Evolutionary conservation across 495 filamentous ascomycete species (phyloP), one percentile per base, ranked within the genome.

Genomic region (Polyplosphaeria fusca): DNA sequence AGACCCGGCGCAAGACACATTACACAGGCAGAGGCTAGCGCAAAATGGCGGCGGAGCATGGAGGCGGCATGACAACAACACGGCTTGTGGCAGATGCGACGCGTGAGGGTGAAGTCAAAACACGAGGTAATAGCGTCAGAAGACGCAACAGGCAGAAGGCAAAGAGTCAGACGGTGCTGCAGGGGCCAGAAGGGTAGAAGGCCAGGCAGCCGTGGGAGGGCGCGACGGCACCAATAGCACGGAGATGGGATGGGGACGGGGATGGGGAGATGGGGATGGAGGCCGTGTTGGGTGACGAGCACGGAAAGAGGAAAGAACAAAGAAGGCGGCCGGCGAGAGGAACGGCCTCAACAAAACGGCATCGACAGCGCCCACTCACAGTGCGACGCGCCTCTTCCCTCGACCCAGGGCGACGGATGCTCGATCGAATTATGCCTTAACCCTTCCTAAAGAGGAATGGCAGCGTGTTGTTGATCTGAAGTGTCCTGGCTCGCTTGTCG

Each of bases 11-110:
- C 16, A 50, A n/a, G n/a, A n/a, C n/a, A n/a, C n/a, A n/a, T n/a
- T n/a, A n/a, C n/a, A n/a, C n/a, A n/a, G n/a, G n/a, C n/a, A n/a
- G n/a, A n/a, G n/a, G 11, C 11, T 22, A 16, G 45, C 25, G 40
- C 9, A 25, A 24, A 27, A 58, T 35, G 40, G 47, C 24, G 47
- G 47, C 45, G 43, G 23, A 52, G 42, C 25, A 30, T 28, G 51
- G 58, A 26, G 45, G 39, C 40, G 51, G 39, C 55, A 51, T 62
- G 47, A 53, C 52, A 62, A 62, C 59, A 62, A 52, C 58, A 62
- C 47, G 52, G 48, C 25, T 45, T 28, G 58, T 39, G 47, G 35
- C 9, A 7, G 20, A 42, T 28, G n/a, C 18, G 39, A 46, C 46
- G 47, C 48, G 59, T 45, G 27, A 40, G 42, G 24, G n/a, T 30